Conservation (phyloP, 768 basidiomycete species). For the Pulveroboletus sp. region DNA sequence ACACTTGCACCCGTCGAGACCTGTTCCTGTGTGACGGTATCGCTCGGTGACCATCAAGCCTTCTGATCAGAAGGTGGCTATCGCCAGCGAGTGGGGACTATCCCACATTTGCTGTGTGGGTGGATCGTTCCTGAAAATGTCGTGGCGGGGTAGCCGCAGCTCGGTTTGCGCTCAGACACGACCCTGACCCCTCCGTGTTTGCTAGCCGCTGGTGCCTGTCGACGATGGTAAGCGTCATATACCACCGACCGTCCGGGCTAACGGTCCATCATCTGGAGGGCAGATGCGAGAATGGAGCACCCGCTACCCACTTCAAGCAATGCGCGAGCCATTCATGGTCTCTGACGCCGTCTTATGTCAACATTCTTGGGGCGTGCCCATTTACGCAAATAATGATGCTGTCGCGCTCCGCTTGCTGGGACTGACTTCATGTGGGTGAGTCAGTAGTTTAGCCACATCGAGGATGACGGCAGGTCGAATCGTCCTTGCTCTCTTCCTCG, state of each 20-base stretch:
- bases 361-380: not conserved
- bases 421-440: not conserved
- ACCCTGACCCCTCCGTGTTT: conserved; percentile 5
- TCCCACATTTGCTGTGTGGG: not conserved
- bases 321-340: not conserved
- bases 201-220: not conserved
- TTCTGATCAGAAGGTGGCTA: not conserved
- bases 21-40: not conserved
- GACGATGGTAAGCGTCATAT: not conserved
- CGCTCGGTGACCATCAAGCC: not conserved
- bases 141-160: not conserved
- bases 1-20: too few relatives aligned
- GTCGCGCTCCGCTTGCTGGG: not conserved
- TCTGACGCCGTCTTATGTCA: conserved; percentile 4
- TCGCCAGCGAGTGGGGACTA: not conserved
- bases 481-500: not conserved
- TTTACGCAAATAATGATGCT: conserved; percentile 3
- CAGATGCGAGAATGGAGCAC: not conserved
- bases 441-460: not conserved
- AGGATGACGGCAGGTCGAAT: not conserved
- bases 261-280: not conserved
- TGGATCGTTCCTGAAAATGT: too few relatives aligned
- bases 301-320: not conserved
- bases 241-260: not conserved
- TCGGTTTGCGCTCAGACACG: not conserved